Conservation (phyloP, 139 green algal species). For the Micractinium sp. region DNA sequence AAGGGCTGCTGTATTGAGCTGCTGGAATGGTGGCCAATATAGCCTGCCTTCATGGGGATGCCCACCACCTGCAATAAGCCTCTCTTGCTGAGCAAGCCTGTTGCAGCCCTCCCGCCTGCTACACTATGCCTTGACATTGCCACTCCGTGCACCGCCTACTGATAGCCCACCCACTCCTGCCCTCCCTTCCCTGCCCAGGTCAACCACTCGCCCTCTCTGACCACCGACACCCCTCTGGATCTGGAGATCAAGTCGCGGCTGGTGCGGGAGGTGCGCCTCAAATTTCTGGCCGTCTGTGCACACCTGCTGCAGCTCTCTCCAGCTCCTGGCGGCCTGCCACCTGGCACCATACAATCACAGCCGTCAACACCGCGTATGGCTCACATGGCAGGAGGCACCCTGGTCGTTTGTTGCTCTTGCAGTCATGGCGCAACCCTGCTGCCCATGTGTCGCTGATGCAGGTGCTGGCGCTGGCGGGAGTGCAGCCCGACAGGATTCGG, state of each 20-base stretch:
- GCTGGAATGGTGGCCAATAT: too few species aligned
- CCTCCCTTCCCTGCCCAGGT: slow-evolving; percentile 40
- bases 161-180: not conserved
- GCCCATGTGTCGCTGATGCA: not conserved
- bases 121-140: not conserved
- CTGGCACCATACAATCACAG: too few species aligned
- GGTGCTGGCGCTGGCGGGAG: not conserved
- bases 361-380: too few species aligned
- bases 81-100: too few species aligned
- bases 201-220: slow-evolving; percentile 86
- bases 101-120: not conserved
- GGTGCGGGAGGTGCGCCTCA: not conserved
- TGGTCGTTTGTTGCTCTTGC: not conserved
- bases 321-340: not conserved
- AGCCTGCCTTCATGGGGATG: not conserved
- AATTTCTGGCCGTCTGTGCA: too few species aligned
- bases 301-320: not conserved
- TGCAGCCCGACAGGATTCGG: not conserved
- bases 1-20: not conserved
- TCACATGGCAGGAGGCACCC: too few species aligned
- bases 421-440: not conserved
- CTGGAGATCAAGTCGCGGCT: slow-evolving; percentile 58
- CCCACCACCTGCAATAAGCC: not conserved
- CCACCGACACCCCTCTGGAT: slow-evolving; percentile 75
- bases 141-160: not conserved